Percentiles rank a stretch among this genome's conserved stretches.
These are phyloP conservation scores for Themeda triandra DNA, from an alignment of 176 grass and related monocot species.

Conservation along the genomic window DNA sequence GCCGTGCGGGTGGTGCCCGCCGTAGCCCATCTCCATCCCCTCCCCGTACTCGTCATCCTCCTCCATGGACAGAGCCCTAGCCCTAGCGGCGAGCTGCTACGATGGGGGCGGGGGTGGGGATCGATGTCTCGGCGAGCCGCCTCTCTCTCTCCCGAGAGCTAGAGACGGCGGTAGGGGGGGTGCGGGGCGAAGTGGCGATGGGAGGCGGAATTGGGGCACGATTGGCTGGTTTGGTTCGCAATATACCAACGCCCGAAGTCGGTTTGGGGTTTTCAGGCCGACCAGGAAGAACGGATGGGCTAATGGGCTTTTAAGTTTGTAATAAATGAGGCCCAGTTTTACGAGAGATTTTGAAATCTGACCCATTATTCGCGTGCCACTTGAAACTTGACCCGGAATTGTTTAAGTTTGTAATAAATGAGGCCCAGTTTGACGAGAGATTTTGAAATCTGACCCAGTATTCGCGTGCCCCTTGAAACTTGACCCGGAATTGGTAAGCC, in stretches of 20 bases:
- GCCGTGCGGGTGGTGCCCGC: slow-evolving; percentile 33
- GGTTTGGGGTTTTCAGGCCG: not conserved
- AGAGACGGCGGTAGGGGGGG: not conserved
- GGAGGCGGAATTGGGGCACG: not conserved
- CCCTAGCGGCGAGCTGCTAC: not conserved
- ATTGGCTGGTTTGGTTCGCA: not conserved
- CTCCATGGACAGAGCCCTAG: slow-evolving; percentile 45
- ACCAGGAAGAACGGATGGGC: not conserved
- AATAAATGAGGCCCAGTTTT: no score
- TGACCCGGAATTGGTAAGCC: no score
- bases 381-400: no score
- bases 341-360: no score
- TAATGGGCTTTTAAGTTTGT: no score
- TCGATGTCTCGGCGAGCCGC: not conserved
- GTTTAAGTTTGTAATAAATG: no score
- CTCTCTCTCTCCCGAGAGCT: not conserved
- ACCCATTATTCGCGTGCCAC: no score
- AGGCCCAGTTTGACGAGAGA: not conserved
- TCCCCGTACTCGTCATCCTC: slow-evolving; percentile 65
- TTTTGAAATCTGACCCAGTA: no score
- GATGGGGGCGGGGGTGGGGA: not conserved
- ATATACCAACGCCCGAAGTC: not conserved
- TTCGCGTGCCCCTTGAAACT: no score
- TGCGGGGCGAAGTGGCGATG: not conserved
- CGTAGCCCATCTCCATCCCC: slow-evolving; percentile 54